Conservation (phyloP, 2,329 filamentous ascomycete genomes). For the Pseudogymnoascus sp. region DNA sequence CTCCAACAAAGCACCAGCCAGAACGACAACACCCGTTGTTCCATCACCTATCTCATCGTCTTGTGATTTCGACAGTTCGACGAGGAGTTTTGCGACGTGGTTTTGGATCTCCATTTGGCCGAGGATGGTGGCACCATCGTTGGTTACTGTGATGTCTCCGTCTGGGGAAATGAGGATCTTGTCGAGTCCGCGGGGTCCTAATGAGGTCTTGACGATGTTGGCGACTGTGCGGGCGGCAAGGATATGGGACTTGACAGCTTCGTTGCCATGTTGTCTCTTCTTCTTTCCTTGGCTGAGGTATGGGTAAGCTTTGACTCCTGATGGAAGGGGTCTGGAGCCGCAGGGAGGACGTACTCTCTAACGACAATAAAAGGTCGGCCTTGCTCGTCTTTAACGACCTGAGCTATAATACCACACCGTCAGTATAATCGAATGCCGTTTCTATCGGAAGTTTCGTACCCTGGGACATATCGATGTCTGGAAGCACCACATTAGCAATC, state of each 20-base stretch:
- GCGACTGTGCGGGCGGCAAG: constrained; percentile 92
- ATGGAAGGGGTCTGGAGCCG: constrained; percentile 18
- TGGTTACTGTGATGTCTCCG: constrained; percentile 98
- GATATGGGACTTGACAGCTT: constrained; percentile 97
- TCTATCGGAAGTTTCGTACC: constrained; percentile 45
- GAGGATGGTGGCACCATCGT: constrained; percentile 96
- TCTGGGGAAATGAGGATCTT: constrained; percentile 99
- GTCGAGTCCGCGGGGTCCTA: constrained; percentile 92
- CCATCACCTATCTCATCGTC: constrained; percentile 99
- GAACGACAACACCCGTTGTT: constrained; percentile 93
- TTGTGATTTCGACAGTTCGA: constrained; percentile 96
- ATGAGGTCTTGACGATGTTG: constrained; percentile 93
- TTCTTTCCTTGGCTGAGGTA: constrained; percentile 80
- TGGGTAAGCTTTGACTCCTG: constrained; percentile 17
- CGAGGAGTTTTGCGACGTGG: constrained; percentile 93
- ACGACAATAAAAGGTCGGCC: constrained; percentile 97
- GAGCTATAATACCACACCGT: constrained; percentile 37
- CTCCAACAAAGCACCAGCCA: constrained; percentile 90
- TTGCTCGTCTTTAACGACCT: constrained; percentile 92
- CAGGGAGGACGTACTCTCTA: constrained; percentile 66
- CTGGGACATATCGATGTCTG: constrained; percentile 78
- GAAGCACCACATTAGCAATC: constrained; percentile 13
- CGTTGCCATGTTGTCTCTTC: constrained; percentile 92
- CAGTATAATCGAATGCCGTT: not conserved
- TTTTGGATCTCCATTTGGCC: constrained; percentile 99